A percentile compares a stretch with the other conserved stretches of the same genome.
These are phyloP conservation scores for Lasiosphaeria miniovina DNA, from an alignment of 495 filamentous ascomycete species.

Conservation along the genomic window DNA sequence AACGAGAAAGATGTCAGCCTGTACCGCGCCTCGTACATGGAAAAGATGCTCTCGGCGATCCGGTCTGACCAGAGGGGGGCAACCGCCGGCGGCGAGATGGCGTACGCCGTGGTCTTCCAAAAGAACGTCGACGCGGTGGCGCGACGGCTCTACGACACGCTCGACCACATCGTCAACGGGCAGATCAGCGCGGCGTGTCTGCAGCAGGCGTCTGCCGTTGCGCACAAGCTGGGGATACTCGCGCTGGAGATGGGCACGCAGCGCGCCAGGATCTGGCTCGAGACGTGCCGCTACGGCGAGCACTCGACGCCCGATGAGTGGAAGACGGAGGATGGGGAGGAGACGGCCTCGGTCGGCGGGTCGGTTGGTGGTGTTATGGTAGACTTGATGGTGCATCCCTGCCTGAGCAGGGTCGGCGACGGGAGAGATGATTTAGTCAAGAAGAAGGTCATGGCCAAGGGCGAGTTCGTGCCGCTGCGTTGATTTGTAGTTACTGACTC, in stretches of 20 bases:
- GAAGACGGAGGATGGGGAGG: neutral
- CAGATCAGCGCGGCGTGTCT: neutral
- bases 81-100: too few relatives aligned
- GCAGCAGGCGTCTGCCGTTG: neutral
- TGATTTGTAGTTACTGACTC: neutral
- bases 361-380: neutral
- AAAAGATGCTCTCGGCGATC: too few relatives aligned
- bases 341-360: too few relatives aligned
- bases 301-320: neutral
- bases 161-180: too few relatives aligned
- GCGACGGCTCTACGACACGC: neutral
- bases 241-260: slow-evolving; percentile 19
- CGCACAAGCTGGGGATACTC: neutral
- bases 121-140: slow-evolving; percentile 3
- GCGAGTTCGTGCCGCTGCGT: neutral
- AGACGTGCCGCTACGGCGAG: slow-evolving; percentile 6
- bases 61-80: too few relatives aligned
- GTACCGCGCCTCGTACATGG: too few relatives aligned
- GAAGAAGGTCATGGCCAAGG: neutral
- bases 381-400: slow-evolving; percentile 13
- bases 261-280: slow-evolving; percentile 10
- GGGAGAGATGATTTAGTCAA: slow-evolving; percentile 1
- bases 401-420: slow-evolving; percentile 11
- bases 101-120: slow-evolving; percentile 1
- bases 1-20: too few relatives aligned